These are phyloP conservation scores for Podospora didyma DNA, from an alignment of 495 filamentous ascomycete genomes.

Conservation along the genomic window DNA sequence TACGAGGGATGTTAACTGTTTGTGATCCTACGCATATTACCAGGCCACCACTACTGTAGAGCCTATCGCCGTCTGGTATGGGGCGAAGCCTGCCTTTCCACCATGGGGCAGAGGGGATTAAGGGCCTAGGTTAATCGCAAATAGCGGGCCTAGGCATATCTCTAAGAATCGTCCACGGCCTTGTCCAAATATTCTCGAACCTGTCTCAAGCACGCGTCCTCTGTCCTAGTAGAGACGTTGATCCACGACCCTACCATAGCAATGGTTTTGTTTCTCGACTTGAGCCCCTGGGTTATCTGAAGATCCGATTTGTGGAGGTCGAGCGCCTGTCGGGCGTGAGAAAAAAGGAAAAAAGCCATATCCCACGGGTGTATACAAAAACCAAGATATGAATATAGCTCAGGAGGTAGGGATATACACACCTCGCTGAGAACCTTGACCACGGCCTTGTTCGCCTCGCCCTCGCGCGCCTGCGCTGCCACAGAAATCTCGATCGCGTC, in stretches of 20 bases:
- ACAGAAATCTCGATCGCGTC: conserved; percentile 59
- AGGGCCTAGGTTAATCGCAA: too few relatives aligned
- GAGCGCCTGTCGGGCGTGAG: conserved; percentile 26
- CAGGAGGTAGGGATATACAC: conserved; percentile 12
- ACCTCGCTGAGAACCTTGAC: conserved; percentile 62
- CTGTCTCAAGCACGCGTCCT: conserved; percentile 23
- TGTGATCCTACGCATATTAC: too few relatives aligned
- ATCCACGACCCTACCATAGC: conserved; percentile 20
- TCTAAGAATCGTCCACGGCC: conserved; percentile 13
- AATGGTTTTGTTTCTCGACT: conserved; percentile 57
- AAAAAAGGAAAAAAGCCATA: background rate
- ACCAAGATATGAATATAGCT: too few relatives aligned
- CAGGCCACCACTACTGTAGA: background rate
- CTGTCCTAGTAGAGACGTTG: conserved; percentile 8
- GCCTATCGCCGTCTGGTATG: background rate
- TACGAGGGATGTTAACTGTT: too few relatives aligned
- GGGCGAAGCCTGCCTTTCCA: background rate
- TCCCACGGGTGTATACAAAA: too few relatives aligned
- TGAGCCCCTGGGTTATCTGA: conserved; percentile 58
- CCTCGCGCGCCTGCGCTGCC: conserved; percentile 57
- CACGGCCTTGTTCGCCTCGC: conserved; percentile 65
- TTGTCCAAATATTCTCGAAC: conserved; percentile 19
- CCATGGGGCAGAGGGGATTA: too few relatives aligned
- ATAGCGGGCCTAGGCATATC: too few relatives aligned
- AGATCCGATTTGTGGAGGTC: conserved; percentile 60